Evolutionary conservation across 1,284 basidiomycete species (phyloP).

Genomic region (Cryptococcus maquisensis): DNA sequence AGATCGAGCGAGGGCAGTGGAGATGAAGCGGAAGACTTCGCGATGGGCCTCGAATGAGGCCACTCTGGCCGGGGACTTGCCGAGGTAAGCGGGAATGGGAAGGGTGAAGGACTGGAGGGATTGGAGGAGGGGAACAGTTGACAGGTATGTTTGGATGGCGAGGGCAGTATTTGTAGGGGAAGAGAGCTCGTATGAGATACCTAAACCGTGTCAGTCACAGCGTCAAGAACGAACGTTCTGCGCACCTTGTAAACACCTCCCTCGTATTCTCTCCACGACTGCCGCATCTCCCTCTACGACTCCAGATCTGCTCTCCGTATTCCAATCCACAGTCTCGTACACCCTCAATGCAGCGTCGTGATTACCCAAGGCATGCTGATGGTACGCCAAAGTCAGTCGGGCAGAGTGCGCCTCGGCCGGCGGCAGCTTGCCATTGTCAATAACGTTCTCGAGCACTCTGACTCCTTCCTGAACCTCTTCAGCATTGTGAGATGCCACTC

Average conservation of each 20-base stretch:
- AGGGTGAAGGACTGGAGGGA: constrained; percentile 17
- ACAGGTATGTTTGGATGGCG: constrained; percentile 34
- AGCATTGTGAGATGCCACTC: constrained; percentile 17
- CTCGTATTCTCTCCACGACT: constrained; percentile 48
- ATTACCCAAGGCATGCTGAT: constrained; percentile 66
- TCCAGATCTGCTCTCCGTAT: constrained; percentile 33
- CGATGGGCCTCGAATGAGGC: constrained; percentile 36
- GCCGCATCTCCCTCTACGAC: constrained; percentile 46
- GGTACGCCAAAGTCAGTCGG: constrained; percentile 64
- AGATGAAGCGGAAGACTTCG: constrained; percentile 40
- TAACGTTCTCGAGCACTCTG: constrained; percentile 14
- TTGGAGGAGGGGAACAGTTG: constrained; percentile 21
- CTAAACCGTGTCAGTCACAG: constrained; percentile 6
- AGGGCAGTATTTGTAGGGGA: constrained; percentile 13
- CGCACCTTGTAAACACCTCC: constrained; percentile 46
- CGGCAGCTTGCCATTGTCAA: background rate
- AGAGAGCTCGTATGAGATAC: constrained; percentile 30
- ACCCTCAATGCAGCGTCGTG: constrained; percentile 61
- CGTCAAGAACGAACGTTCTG: background rate
- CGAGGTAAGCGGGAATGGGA: constrained; percentile 26
- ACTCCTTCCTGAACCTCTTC: constrained; percentile 30
- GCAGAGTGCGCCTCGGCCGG: constrained; percentile 27
- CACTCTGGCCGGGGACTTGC: constrained; percentile 9
- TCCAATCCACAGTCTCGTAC: constrained; percentile 57
- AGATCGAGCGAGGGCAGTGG: constrained; percentile 41